Base-by-base conservation (phyloP, 2,329 filamentous ascomycete genomes). In the Xylariaceae sp. region DNA sequence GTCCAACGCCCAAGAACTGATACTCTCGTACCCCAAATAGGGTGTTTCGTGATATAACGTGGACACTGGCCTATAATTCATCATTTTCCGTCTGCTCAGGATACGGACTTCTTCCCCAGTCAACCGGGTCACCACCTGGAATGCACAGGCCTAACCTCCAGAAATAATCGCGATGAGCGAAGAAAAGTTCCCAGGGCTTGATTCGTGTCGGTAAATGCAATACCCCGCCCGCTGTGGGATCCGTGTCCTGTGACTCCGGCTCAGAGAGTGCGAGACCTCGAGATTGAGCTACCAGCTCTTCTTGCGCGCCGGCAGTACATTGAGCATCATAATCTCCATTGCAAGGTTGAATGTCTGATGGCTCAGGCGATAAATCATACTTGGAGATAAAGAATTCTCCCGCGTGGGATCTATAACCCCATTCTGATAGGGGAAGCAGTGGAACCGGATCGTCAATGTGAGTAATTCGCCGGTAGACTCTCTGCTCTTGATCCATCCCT, bases 161-260 rank as follows among this genome's bases (percentile, higher is more conserved):
- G 70, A 99, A 97, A 68, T 99, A 99, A 71, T 99, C 94, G 36
- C 94, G 76, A 71, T 99, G 94, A 1, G 91, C 88, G 68, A 95
- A 95, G 64, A 97, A 86, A 7, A 96, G 73, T 69, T 96, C 83
- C 90, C 92, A 96, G n/a, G 95, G 78, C 67, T 86, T 88, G 60
- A 91, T 67, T 68, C 80, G 68, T 62, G 57, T 78, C 64, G 61
- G 84, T 68, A 73, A 80, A 75, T 69, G 84, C 12, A 84, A 83
- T 0, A 86, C 75, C 14, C 77, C 68, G 39, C 46, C 42, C 30
- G 49, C 40, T 19, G 54, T 66, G 52, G 45, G 61, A 39, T 52
- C 56, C 45, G 58, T 62, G 49, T 42, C 60, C 15, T 57, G 51
- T 44, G 35, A 40, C 18, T 38, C 30, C 45, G 59, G 55, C 15